Evolutionary conservation across 2,329 filamentous ascomycete genomes (phyloP).

Genomic region (Ophiostoma sp.): DNA sequence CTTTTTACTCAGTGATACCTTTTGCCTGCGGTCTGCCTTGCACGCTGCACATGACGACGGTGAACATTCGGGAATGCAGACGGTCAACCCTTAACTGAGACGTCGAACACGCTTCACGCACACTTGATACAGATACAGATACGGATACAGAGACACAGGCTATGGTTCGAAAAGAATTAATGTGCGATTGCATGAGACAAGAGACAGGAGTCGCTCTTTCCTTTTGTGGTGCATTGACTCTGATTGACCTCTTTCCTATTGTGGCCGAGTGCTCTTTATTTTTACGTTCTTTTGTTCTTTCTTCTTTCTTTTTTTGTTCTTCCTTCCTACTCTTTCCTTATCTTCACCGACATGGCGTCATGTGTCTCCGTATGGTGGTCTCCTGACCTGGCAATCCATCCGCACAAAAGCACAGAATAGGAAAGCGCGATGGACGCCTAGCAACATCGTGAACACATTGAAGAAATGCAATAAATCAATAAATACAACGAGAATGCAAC

Average conservation of each 20-base stretch:
- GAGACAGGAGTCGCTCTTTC: conserved; percentile 6
- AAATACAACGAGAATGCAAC: too few species aligned
- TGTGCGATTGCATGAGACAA: background rate
- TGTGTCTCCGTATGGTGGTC: background rate
- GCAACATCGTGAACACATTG: background rate
- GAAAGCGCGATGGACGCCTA: conserved; percentile 3
- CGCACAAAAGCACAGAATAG: background rate
- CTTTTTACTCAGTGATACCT: background rate
- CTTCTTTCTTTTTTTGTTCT: background rate
- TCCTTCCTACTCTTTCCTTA: background rate
- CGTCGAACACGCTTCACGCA: background rate
- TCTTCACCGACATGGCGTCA: conserved; percentile 5
- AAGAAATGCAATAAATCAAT: too few species aligned
- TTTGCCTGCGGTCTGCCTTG: conserved; percentile 23
- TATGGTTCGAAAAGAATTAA: background rate
- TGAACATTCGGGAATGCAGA: background rate
- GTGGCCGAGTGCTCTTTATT: background rate
- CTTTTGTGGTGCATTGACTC: background rate
- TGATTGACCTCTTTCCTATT: background rate
- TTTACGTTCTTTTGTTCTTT: background rate
- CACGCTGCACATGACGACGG: conserved; percentile 19
- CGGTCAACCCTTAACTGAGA: background rate
- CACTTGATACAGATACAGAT: background rate
- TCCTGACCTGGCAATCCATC: background rate
- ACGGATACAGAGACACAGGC: background rate